Evolutionary conservation across 192 early-diverging fungal species (phyloP).

Genomic region (Entomortierella beljakovae): DNA sequence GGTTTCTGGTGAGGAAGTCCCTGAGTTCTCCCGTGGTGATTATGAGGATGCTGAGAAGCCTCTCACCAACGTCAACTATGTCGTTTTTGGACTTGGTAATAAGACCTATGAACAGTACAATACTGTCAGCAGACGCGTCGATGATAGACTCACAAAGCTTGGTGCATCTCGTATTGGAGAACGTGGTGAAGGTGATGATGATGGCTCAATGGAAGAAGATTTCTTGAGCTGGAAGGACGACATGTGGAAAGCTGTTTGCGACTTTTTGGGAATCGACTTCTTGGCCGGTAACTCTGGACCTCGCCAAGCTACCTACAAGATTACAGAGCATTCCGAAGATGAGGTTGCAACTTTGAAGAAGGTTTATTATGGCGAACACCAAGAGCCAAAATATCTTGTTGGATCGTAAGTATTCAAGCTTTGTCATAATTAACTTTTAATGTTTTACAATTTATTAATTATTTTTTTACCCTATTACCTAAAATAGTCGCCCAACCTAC

Average conservation of each 20-base stretch:
- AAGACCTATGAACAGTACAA: constrained; percentile 95
- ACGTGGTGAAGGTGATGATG: constrained; percentile 97
- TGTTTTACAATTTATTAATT: constrained; percentile 4
- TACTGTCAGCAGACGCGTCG: constrained; percentile 78
- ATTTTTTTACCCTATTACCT: constrained; percentile 14
- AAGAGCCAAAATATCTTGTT: constrained; percentile 52
- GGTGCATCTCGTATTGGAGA: constrained; percentile 83
- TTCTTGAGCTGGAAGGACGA: constrained; percentile 95
- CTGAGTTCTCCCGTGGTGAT: constrained; percentile 71
- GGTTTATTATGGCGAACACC: constrained; percentile 64
- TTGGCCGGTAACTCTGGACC: constrained; percentile 46
- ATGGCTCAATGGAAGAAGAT: constrained; percentile 95
- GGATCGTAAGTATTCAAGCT: constrained; percentile 49
- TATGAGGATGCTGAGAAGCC: constrained; percentile 70
- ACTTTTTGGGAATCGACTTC: constrained; percentile 75
- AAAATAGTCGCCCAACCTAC: constrained; percentile 64
- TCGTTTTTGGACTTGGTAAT: constrained; percentile 90
- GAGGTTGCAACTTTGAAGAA: constrained; percentile 42
- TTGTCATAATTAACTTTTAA: background rate
- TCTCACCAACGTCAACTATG: constrained; percentile 66
- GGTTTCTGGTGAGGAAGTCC: constrained; percentile 76
- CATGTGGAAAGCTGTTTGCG: constrained; percentile 81
- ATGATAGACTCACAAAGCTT: constrained; percentile 72
- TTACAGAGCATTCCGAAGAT: constrained; percentile 55
- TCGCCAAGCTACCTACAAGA: constrained; percentile 66